Base-by-base conservation (phyloP, 148 eudicot species). In the Heliamphora exappendiculata region DNA sequence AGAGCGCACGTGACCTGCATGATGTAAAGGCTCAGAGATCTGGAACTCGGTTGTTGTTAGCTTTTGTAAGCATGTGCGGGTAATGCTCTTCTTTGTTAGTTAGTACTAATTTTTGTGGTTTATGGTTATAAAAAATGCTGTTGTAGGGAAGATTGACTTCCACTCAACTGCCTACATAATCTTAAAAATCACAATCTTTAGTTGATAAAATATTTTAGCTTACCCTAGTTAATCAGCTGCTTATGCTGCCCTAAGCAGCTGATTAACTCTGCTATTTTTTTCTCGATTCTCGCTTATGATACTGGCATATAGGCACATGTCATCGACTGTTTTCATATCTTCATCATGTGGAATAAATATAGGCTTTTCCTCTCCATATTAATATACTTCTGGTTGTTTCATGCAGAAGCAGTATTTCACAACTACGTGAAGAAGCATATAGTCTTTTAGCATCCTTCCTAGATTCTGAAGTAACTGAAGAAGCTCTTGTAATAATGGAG, bases 401-500 rank as follows among this genome's bases (percentile, higher is more conserved):
- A 70, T 72, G 78, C 91, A 90, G 97, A 71, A 83, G 57, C 71
- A 74, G 82, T 45, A 64, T 75, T 75, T 76, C 47, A 24, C 62
- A 55, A 76, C 12, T 94, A 70, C 84, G 74, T 19, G 84, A 81
- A 50, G 91, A 88, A 62, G 71, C 81, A 44, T 91, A 83, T 75
- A 44, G 53, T 76, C 72, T 88, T 22, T 83, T 94, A 81, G 87
- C 92, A 36, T 88, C 87, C 50, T 79, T 84, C 72, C 87, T 94
- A 31, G 79, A 79, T 67, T 82, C 87, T 34, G 91, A 82, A 67
- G 85, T 80, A 53, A 57, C 81, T 36, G 74, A 80, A 60, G 92
- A 90, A 80, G 82, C 87, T 49, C 86, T 94, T 75, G 85, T 88
- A 44, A 80, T 89, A 42, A 33, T 90, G 65, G 95, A 88, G 81